These are phyloP conservation scores for Coriolopsis trogii DNA, from an alignment of 1,284 basidiomycete genomes.

Conservation along the genomic window DNA sequence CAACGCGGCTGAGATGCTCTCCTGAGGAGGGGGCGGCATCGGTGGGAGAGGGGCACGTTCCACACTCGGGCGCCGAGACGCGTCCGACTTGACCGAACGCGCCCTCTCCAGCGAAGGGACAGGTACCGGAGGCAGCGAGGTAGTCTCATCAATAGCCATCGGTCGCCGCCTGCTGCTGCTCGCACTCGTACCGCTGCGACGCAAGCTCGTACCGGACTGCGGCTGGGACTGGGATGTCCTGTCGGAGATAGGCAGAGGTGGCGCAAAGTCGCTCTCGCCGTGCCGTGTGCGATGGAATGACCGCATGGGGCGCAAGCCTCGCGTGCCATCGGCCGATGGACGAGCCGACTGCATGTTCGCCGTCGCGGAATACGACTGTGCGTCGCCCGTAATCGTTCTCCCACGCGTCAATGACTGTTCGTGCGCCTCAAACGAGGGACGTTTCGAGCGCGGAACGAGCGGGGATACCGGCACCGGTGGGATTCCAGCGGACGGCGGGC, in stretches of 20 bases:
- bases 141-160: neutral
- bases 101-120: slow-evolving; percentile 25
- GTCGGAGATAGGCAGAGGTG: slow-evolving; percentile 16
- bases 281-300: slow-evolving; percentile 56
- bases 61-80: slow-evolving; percentile 30
- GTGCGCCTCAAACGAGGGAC: slow-evolving; percentile 20
- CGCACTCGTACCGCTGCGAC: slow-evolving; percentile 24
- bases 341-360: slow-evolving; percentile 18
- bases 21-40: slow-evolving; percentile 5
- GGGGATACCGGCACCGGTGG: slow-evolving; percentile 27
- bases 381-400: slow-evolving; percentile 11
- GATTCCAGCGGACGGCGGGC: slow-evolving; percentile 24
- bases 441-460: slow-evolving; percentile 18
- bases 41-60: slow-evolving; percentile 17
- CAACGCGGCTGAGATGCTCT: slow-evolving; percentile 4
- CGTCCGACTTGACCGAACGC: slow-evolving; percentile 21
- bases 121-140: slow-evolving; percentile 9
- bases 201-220: slow-evolving; percentile 11
- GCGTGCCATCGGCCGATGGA: slow-evolving; percentile 29
- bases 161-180: slow-evolving; percentile 15
- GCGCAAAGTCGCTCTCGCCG: slow-evolving; percentile 20
- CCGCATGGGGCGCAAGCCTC: slow-evolving; percentile 49
- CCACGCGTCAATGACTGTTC: slow-evolving; percentile 10
- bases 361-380: slow-evolving; percentile 6
- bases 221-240: neutral